Base-by-base conservation (phyloP, 2,329 filamentous ascomycete genomes). In the Cytospora chrysosperma region DNA sequence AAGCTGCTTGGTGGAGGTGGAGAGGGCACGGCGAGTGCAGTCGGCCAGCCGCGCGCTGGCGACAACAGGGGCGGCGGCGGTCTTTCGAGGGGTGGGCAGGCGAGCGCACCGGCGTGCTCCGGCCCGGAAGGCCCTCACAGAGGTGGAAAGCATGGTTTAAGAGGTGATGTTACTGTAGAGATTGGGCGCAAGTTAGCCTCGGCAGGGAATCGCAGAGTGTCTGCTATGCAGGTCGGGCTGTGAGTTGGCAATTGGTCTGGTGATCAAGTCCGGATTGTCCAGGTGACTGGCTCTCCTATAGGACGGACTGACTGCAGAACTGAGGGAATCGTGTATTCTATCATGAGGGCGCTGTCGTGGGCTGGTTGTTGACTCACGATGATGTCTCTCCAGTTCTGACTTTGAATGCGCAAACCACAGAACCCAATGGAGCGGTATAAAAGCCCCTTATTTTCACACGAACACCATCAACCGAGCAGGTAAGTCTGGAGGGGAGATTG, bases 31-130 rank as follows among this genome's bases (percentile, higher is more conserved):
- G 57, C 64, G 64, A 28, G 64, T 50, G 54, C 52, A 60, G 27
- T 56, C 61, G 40, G 64, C 61, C 32, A 66, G 70, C 72, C 65
- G 62, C 30, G 65, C 28, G 59, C 62, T 65, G 63, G 59, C 56
- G 19, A 63, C 54, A 32, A 56, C 49, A 28, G 49, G 57, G 21
- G 56, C 51, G 47, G 52, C 59, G 47, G 52, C 60, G 27, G 55
- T 15, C 2, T 7, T 54, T 52, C 56, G 56, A 30, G 62, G 52
- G 43, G 50, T 57, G 47, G 66, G 65, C 49, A 74, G 64, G 66
- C 77, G 74, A 62, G 74, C 71, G 68, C 72, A 74, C 68, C 76
- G 77, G 67, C 79, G 77, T 68, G 77, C 75, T 63, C 77, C 78
- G 60, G 78, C 78, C 74, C 79, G 73, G 64, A 81, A 68, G 69